phyloP scores from a whole-genome alignment of 2,329 filamentous ascomycete genomes.

The Colletotrichum sp. region DNA sequence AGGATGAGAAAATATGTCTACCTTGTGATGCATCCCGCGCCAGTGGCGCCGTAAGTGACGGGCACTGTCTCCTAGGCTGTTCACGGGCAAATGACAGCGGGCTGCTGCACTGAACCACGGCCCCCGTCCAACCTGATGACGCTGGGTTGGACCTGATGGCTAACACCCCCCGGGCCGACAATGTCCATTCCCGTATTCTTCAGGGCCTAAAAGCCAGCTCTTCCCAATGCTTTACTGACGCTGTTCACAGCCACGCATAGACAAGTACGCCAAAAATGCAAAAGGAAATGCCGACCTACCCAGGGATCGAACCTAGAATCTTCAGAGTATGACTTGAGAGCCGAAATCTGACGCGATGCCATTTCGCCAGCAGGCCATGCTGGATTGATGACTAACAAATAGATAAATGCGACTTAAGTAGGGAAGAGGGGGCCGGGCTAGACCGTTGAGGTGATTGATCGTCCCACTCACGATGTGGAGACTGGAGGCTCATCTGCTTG shows the following conservation, averaged over 20 bases:
- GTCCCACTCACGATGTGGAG: background rate
- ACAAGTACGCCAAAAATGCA: background rate
- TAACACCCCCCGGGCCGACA: background rate
- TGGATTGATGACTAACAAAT: background rate
- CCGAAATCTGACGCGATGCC: constrained; percentile 23
- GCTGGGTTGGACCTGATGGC: background rate
- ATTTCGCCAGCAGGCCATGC: constrained; percentile 21
- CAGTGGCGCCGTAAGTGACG: background rate
- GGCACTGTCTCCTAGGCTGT: background rate
- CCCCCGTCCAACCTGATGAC: background rate
- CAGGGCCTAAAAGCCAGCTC: background rate
- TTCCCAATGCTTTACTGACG: background rate
- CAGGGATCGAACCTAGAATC: constrained; percentile 23
- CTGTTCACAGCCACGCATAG: background rate
- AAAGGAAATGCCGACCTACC: constrained; percentile 15
- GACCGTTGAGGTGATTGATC: background rate
- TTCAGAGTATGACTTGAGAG: constrained; percentile 20
- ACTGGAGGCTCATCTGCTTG: background rate
- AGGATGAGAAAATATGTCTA: background rate
- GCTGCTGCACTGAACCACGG: background rate
- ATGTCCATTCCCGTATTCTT: background rate
- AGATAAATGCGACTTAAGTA: background rate
- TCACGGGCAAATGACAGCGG: background rate
- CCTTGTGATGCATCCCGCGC: no score
- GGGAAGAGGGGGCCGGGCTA: no score